A percentile compares a stretch with the other conserved stretches of the same genome.
Conservation (phyloP, 495 filamentous ascomycete species). For the Trypethelium eluteriae region DNA sequence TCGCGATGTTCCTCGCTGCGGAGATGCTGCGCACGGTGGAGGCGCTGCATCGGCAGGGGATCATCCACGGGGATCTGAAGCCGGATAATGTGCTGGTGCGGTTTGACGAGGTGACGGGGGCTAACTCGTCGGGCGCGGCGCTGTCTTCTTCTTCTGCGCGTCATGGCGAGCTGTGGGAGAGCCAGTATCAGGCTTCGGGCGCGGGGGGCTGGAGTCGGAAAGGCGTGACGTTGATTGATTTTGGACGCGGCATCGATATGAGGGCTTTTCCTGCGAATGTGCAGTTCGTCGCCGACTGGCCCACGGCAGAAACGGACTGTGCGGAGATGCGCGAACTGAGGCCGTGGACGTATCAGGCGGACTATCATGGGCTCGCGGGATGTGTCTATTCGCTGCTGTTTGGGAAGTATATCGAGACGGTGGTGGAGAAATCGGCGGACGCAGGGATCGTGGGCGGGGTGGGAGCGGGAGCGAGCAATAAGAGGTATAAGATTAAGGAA, state of each 20-base stretch:
- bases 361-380: constrained; percentile 86
- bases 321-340: constrained; percentile 87
- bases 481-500: constrained; percentile 66
- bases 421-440: constrained; percentile 35
- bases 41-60: constrained; percentile 65
- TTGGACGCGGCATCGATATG: constrained; percentile 93
- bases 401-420: constrained; percentile 86
- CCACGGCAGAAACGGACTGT: constrained; percentile 73
- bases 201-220: constrained; percentile 69
- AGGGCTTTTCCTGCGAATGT: constrained; percentile 65
- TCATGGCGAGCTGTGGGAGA: constrained; percentile 39
- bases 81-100: constrained; percentile 90
- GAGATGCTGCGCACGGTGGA: constrained; percentile 89
- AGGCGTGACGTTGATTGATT: constrained; percentile 83
- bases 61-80: constrained; percentile 92
- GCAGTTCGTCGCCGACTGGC: constrained; percentile 92
- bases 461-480: constrained; percentile 40
- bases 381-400: constrained; percentile 81
- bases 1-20: constrained; percentile 91
- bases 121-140: neutral
- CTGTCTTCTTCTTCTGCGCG: neutral
- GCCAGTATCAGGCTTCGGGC: constrained; percentile 64
- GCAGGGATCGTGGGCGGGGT: constrained; percentile 23
- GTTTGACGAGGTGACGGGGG: constrained; percentile 47
- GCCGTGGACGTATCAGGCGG: constrained; percentile 93